A percentile compares a stretch with the other conserved stretches of the same genome.
Conservation (phyloP, 805 yeast species). For the Sugiyamaella boreocaroliniensis region DNA sequence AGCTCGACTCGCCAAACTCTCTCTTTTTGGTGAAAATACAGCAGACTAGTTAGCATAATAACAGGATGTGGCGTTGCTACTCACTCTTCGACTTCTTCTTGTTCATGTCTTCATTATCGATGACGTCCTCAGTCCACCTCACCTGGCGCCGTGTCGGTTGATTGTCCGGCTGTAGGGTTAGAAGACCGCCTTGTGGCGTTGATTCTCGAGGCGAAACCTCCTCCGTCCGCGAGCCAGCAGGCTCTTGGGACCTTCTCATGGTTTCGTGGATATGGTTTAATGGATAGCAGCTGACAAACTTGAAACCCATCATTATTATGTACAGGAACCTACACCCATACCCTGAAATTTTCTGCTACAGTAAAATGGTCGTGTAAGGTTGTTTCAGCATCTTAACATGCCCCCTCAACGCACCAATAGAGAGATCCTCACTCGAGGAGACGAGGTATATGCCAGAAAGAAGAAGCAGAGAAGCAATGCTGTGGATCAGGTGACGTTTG, state of each 20-base stretch:
- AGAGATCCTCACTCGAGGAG: constrained; percentile 77
- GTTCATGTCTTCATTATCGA: constrained; percentile 85
- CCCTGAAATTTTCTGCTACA: background rate
- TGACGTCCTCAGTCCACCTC: constrained; percentile 76
- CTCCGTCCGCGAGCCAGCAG: background rate
- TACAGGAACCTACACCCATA: background rate
- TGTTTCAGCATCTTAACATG: constrained; percentile 4
- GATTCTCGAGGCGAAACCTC: background rate
- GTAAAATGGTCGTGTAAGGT: background rate
- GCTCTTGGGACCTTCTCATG: background rate
- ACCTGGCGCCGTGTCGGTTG: constrained; percentile 45
- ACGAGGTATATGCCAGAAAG: constrained; percentile 67
- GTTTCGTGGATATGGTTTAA: background rate
- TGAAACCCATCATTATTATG: background rate
- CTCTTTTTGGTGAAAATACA: constrained; percentile 45
- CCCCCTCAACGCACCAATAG: constrained; percentile 42
- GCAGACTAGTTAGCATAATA: constrained; percentile 42
- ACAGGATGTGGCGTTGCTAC: background rate
- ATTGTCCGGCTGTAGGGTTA: background rate
- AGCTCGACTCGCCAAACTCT: constrained; percentile 34
- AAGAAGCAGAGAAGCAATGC: constrained; percentile 49
- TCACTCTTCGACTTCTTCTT: constrained; percentile 74
- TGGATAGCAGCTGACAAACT: background rate
- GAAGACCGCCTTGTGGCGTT: background rate
- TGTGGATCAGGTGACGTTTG: constrained; percentile 80